phyloP scores from a whole-genome alignment of 2,329 filamentous ascomycete species.

The Colletotrichum filicis region DNA sequence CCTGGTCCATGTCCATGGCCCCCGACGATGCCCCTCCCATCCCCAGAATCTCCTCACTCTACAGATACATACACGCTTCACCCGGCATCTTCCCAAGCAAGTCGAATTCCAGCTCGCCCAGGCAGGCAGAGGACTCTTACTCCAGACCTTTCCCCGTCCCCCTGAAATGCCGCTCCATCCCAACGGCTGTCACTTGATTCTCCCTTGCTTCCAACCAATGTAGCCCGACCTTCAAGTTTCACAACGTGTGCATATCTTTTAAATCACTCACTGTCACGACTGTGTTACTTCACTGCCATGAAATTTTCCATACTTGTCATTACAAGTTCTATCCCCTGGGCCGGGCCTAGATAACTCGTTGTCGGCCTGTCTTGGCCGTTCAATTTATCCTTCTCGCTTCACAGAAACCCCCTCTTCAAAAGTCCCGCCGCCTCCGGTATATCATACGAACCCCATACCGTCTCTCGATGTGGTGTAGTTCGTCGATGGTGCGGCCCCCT shows the following conservation, averaged over 20 bases:
- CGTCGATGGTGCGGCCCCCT: background rate
- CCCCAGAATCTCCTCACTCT: background rate
- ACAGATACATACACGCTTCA: background rate
- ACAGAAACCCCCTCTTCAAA: background rate
- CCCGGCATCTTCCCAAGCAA: background rate
- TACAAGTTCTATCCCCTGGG: background rate
- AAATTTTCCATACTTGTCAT: background rate
- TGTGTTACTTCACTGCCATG: background rate
- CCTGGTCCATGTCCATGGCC: background rate
- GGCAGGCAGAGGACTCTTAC: background rate
- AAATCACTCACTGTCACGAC: background rate
- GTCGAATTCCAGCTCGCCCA: background rate
- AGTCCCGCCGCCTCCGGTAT: background rate
- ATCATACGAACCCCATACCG: background rate
- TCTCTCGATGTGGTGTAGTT: conserved; percentile 2
- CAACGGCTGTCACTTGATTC: conserved; percentile 11
- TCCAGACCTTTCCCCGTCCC: background rate
- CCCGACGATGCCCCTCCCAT: conserved; percentile 1
- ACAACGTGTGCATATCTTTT: background rate
- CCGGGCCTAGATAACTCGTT: background rate
- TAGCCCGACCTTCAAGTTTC: conserved; percentile 2
- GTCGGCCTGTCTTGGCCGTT: background rate
- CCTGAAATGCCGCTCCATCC: background rate
- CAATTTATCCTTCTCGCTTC: background rate
- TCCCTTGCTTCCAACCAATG: conserved; percentile 19